Conservation (phyloP, 108 stramenopile genomes). For the Skeletonema tropicum region DNA sequence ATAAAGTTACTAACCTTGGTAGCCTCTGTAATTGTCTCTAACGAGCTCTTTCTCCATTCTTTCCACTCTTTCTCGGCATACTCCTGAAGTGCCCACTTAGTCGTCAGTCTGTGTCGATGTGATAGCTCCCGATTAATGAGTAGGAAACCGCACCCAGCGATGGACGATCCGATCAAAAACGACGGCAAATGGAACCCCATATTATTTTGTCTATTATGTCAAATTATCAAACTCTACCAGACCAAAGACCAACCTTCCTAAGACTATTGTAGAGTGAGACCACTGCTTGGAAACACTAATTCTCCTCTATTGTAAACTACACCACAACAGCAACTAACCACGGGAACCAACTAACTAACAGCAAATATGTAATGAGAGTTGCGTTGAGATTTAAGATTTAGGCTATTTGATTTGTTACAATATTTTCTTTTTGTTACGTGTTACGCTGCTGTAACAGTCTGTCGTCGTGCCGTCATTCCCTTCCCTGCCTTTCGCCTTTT, state of each 20-base stretch:
- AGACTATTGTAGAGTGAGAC: too few relatives aligned
- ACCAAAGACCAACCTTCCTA: too few relatives aligned
- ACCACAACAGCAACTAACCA: too few relatives aligned
- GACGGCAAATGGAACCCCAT: conserved; percentile 67
- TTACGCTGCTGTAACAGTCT: too few relatives aligned
- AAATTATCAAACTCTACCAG: too few relatives aligned
- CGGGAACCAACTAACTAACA: too few relatives aligned
- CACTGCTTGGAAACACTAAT: too few relatives aligned
- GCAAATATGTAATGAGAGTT: too few relatives aligned
- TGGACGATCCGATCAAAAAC: conserved; percentile 61
- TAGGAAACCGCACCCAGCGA: conserved; percentile 59
- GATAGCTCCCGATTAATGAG: conserved; percentile 69
- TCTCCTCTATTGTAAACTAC: too few relatives aligned
- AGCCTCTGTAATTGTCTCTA: conserved; percentile 26
- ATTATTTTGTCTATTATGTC: conserved; percentile 3
- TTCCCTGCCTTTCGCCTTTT: background rate
- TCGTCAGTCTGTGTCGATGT: conserved; percentile 57
- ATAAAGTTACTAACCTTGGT: conserved; percentile 30
- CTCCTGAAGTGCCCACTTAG: conserved; percentile 64
- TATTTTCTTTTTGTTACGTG: too few relatives aligned
- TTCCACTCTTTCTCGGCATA: conserved; percentile 50
- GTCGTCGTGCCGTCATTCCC: background rate
- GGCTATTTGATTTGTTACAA: too few relatives aligned
- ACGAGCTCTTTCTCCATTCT: conserved; percentile 26
- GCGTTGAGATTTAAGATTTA: too few relatives aligned